These are phyloP conservation scores for Trichoderma pleuroti DNA, from an alignment of 2,329 filamentous ascomycete genomes.

Conservation along the genomic window DNA sequence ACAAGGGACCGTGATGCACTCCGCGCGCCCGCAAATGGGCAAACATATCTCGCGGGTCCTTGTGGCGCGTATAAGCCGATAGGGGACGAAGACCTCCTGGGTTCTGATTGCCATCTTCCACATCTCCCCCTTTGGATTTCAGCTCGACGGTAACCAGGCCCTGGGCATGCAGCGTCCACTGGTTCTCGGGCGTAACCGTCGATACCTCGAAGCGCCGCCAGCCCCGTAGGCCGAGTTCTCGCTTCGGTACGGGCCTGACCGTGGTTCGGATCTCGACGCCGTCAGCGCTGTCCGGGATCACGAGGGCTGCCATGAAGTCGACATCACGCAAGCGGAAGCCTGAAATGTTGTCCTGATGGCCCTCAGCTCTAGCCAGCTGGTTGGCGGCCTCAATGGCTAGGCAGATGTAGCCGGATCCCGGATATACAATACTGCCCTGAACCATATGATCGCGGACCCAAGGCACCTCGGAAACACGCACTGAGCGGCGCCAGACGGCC, in stretches of 20 bases:
- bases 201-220: not conserved
- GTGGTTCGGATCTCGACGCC: not conserved
- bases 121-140: not conserved
- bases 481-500: not conserved
- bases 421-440: not conserved
- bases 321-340: not conserved
- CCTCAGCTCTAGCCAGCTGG: not conserved
- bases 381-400: conserved; percentile 11
- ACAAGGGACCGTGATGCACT: not conserved
- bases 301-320: not conserved
- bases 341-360: not conserved
- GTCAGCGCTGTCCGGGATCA: not conserved
- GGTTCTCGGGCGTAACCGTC: not conserved
- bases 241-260: not conserved
- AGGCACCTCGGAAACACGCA: not conserved
- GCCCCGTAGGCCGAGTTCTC: not conserved
- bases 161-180: not conserved
- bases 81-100: not conserved
- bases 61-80: not conserved
- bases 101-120: not conserved
- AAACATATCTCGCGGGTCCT: not conserved
- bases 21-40: not conserved
- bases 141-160: not conserved
- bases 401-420: conserved; percentile 2
- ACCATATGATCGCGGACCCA: conserved; percentile 8